Percentiles rank a stretch among this genome's conserved stretches.
Evolutionary conservation across 2,329 filamentous ascomycete genomes (phyloP).

Genomic region (Sclerotinia glacialis): DNA sequence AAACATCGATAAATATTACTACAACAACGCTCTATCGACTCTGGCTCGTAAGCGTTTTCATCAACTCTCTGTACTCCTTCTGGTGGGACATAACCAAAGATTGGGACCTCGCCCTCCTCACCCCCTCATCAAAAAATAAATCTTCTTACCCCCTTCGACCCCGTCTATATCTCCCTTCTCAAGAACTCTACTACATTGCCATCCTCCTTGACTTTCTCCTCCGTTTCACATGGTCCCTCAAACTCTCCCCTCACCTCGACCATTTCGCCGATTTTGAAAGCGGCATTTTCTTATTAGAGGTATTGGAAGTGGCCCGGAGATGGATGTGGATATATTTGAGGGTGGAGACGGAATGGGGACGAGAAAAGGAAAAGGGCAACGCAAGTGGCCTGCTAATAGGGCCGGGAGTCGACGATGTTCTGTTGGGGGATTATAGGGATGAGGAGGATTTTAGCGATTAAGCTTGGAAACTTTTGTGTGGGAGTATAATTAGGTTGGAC

Average conservation of each 20-base stretch:
- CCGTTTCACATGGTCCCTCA: conserved; percentile 87
- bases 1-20: conserved; percentile 41
- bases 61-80: conserved; percentile 94
- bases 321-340: conserved; percentile 99
- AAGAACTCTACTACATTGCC: conserved; percentile 76
- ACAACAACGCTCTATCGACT: conserved; percentile 49
- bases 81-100: conserved; percentile 98
- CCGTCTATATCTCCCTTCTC: conserved; percentile 67
- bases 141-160: conserved; percentile 61
- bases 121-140: conserved; percentile 37
- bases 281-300: conserved; percentile 83
- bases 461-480: not conserved
- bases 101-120: conserved; percentile 89
- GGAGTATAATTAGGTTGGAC: not conserved
- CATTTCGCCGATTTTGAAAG: conserved; percentile 84
- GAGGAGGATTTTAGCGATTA: conserved; percentile 60
- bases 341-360: conserved; percentile 88
- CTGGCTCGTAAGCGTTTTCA: conserved; percentile 70
- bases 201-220: conserved; percentile 76
- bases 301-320: conserved; percentile 79
- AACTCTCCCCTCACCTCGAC: conserved; percentile 77
- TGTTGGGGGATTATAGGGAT: conserved; percentile 68
- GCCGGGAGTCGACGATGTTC: conserved; percentile 64
- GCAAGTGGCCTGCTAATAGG: conserved; percentile 44
- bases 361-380: conserved; percentile 43